Evolutionary conservation across 176 grass and related monocot genomes (phyloP).

Genomic region (Paspalum notatum): DNA sequence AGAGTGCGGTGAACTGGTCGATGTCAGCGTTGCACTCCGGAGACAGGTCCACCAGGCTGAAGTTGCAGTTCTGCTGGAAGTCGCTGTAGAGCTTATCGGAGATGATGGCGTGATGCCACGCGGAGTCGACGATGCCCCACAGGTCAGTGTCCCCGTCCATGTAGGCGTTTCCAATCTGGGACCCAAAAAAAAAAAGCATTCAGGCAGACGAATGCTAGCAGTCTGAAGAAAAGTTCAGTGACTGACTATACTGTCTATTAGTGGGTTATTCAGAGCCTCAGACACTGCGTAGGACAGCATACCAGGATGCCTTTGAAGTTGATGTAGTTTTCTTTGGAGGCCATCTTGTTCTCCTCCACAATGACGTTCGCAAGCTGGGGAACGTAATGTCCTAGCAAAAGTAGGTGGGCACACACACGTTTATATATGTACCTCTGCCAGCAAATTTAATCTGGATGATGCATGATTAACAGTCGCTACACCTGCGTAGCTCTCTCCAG

Average conservation of each 20-base stretch:
- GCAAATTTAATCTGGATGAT: not conserved
- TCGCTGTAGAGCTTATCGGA: constrained; percentile 51
- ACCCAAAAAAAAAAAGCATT: not conserved
- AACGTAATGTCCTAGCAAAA: constrained; percentile 51
- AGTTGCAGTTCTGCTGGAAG: constrained; percentile 50
- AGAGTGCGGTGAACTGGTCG: constrained; percentile 30
- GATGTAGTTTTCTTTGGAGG: constrained; percentile 26
- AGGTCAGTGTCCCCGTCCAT: constrained; percentile 57
- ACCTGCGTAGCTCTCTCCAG: constrained; percentile 76
- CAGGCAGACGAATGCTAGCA: not conserved
- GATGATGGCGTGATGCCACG: constrained; percentile 63
- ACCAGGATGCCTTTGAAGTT: constrained; percentile 67
- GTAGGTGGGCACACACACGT: not conserved
- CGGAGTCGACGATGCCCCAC: constrained; percentile 51
- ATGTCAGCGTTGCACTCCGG: constrained; percentile 31
- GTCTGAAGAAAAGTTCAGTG: not conserved
- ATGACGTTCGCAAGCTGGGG: constrained; percentile 62
- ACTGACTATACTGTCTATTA: not conserved
- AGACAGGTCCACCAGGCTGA: constrained; percentile 29
- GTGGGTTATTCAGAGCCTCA: too few species aligned
- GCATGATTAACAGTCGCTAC: not conserved
- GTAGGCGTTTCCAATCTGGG: constrained; percentile 60
- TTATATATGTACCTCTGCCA: not conserved
- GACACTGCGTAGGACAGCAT: not conserved
- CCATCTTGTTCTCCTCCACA: constrained; percentile 51